Evolutionary conservation across 2,329 filamentous ascomycete species (phyloP).

Genomic region (Ascochyta koolunga): DNA sequence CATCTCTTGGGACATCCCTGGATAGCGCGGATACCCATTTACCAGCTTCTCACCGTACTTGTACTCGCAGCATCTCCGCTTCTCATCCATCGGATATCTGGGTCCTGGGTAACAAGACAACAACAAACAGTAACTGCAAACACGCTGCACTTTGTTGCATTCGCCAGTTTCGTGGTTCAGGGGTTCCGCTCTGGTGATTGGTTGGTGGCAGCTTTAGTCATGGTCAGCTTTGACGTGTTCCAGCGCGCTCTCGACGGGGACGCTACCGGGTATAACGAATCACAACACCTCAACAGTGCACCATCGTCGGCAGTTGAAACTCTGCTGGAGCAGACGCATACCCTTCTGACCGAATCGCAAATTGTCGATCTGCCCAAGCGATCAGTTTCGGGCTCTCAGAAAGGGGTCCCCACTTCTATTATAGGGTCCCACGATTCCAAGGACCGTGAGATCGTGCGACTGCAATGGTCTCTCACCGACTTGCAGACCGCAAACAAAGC

Average conservation of each 20-base stretch:
- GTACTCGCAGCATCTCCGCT: constrained; percentile 27
- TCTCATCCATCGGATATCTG: constrained; percentile 19
- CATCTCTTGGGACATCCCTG: constrained; percentile 19
- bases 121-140: constrained; percentile 28
- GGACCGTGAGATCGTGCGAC: constrained; percentile 38
- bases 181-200: constrained; percentile 27
- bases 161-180: constrained; percentile 32
- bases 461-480: constrained; percentile 34
- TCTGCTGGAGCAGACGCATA: constrained; percentile 25
- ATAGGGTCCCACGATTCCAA: constrained; percentile 24
- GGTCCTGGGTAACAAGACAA: constrained; percentile 31
- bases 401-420: constrained; percentile 11
- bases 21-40: constrained; percentile 24
- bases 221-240: constrained; percentile 42
- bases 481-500: constrained; percentile 34
- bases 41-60: constrained; percentile 26
- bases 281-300: constrained; percentile 16
- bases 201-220: constrained; percentile 36
- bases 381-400: constrained; percentile 15
- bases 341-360: constrained; percentile 25
- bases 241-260: constrained; percentile 24
- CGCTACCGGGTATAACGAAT: constrained; percentile 24
- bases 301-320: constrained; percentile 37
- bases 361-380: constrained; percentile 9
- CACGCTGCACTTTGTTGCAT: constrained; percentile 29